Percentiles rank a stretch among this genome's conserved stretches.
These are phyloP conservation scores for Diospyros kaki DNA, from an alignment of 148 eudicot species.

Conservation along the genomic window DNA sequence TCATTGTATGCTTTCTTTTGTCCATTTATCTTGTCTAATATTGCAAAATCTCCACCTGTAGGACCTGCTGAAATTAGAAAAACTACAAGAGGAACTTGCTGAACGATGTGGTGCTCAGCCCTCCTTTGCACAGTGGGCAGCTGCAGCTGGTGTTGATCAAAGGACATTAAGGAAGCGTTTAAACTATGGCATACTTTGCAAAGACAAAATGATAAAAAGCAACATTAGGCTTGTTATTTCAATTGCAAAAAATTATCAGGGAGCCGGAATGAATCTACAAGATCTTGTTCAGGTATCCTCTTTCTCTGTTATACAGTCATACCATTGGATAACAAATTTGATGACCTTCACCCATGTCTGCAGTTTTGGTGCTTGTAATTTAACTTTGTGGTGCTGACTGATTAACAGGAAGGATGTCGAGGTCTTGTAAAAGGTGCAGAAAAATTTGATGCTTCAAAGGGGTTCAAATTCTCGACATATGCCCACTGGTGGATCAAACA, in stretches of 20 bases:
- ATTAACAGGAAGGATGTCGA: conserved; percentile 81
- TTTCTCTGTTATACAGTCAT: conserved; percentile 6
- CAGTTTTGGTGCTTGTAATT: conserved; percentile 6
- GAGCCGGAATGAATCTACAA: conserved; percentile 79
- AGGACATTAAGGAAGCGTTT: conserved; percentile 69
- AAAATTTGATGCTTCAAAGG: conserved; percentile 94
- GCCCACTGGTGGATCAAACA: conserved; percentile 99
- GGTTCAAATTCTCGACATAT: conserved; percentile 94
- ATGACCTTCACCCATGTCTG: neutral
- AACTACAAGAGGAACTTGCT: conserved; percentile 43
- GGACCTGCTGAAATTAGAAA: conserved; percentile 83
- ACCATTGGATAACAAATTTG: neutral
- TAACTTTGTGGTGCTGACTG: conserved; percentile 5
- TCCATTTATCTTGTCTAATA: neutral
- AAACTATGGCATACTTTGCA: conserved; percentile 66
- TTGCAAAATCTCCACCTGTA: conserved; percentile 12
- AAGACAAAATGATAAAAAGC: conserved; percentile 89
- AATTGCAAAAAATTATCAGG: conserved; percentile 84
- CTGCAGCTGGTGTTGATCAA: conserved; percentile 76
- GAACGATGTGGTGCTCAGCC: conserved; percentile 58
- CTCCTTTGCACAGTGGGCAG: conserved; percentile 77
- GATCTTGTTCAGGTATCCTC: conserved; percentile 89
- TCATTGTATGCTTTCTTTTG: neutral
- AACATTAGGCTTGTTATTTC: conserved; percentile 92
- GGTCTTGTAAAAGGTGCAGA: conserved; percentile 87